Conservation (phyloP, 345 rosid genomes). For the Aquilaria malaccensis region DNA sequence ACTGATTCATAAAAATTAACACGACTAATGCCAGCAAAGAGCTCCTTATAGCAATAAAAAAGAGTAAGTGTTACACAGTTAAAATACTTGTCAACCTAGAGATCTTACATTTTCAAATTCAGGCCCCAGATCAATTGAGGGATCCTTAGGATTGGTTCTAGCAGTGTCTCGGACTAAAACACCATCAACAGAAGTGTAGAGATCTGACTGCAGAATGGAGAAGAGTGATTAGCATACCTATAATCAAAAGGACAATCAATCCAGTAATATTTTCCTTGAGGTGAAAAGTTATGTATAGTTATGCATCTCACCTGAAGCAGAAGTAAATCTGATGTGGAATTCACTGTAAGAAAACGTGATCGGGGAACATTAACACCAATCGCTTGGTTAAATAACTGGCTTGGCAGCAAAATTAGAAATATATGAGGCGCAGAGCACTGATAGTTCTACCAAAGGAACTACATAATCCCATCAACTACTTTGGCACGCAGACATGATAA, state of each 20-base stretch:
- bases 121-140: constrained; percentile 41
- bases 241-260: background rate
- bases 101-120: constrained; percentile 46
- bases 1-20: too few relatives aligned
- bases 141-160: constrained; percentile 34
- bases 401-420: constrained; percentile 7
- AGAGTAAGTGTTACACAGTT: background rate
- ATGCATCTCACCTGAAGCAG: constrained; percentile 40
- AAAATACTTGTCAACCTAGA: background rate
- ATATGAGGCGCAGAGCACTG: background rate
- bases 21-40: too few relatives aligned
- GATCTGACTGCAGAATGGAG: constrained; percentile 48
- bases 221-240: background rate
- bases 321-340: constrained; percentile 48
- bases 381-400: constrained; percentile 37
- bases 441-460: constrained; percentile 1
- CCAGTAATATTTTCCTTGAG: constrained; percentile 1
- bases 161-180: constrained; percentile 26
- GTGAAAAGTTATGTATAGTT: background rate
- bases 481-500: constrained; percentile 1
- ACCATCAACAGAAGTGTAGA: constrained; percentile 34
- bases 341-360: constrained; percentile 35
- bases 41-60: background rate
- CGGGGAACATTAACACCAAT: constrained; percentile 38
- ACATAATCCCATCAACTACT: background rate